phyloP scores from a whole-genome alignment of 768 basidiomycete genomes.

The Collybia mongolica region DNA sequence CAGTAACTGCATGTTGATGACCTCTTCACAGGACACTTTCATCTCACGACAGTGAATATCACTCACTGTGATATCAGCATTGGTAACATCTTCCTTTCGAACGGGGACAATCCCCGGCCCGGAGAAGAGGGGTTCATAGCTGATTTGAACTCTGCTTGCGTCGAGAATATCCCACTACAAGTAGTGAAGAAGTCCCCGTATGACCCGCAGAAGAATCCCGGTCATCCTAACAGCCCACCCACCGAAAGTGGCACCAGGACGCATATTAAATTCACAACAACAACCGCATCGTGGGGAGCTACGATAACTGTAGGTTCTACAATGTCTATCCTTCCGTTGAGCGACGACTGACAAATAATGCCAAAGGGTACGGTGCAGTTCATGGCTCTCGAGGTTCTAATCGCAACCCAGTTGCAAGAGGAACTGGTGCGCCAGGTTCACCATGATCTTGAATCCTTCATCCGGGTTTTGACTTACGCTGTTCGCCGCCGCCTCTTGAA shows the following conservation, averaged over 20 bases:
- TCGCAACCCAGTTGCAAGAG: too few relatives aligned
- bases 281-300: background rate
- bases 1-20: too few relatives aligned
- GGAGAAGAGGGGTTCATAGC: background rate
- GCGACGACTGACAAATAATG: too few relatives aligned
- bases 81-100: slow-evolving; percentile 26
- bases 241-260: background rate
- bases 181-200: too few relatives aligned
- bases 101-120: background rate
- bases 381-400: background rate
- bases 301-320: background rate
- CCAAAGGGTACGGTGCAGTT: background rate
- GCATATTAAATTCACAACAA: background rate
- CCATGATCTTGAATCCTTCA: slow-evolving; percentile 7
- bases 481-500: background rate
- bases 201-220: background rate
- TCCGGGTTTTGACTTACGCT: slow-evolving; percentile 1
- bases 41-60: too few relatives aligned
- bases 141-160: slow-evolving; percentile 2
- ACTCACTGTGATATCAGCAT: slow-evolving; percentile 32
- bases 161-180: background rate
- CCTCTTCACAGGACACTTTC: too few relatives aligned
- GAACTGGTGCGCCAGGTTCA: background rate
- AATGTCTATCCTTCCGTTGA: too few relatives aligned
- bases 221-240: too few relatives aligned